Conservation (phyloP, 352 stramenopile species). For the Globisporangium recalcitrans region DNA sequence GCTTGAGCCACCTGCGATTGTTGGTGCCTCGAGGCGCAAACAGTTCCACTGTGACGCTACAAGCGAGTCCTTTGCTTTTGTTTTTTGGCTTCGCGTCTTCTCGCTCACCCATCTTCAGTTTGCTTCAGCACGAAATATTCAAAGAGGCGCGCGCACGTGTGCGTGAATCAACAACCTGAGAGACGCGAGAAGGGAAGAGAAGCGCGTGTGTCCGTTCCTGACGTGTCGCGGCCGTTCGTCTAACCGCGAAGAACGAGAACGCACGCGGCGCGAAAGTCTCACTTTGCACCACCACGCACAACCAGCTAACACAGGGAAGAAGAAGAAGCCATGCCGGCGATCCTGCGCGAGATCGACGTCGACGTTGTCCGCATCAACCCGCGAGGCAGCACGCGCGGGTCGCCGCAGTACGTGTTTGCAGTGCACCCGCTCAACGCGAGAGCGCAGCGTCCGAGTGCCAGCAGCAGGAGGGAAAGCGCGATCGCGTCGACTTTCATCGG, state of each 20-base stretch:
- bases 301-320: not conserved
- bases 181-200: not conserved
- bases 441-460: not conserved
- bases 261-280: not conserved
- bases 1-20: not conserved
- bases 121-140: not conserved
- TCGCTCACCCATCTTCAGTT: not conserved
- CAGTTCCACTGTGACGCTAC: too few species aligned
- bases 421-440: slow-evolving; percentile 22
- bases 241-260: not conserved
- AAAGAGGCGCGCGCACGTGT: not conserved
- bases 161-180: not conserved
- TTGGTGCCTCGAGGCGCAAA: not conserved
- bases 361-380: slow-evolving; percentile 31
- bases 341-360: slow-evolving; percentile 47
- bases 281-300: not conserved
- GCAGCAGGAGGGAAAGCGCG: not conserved
- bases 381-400: slow-evolving; percentile 2
- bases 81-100: not conserved
- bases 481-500: slow-evolving; percentile 10
- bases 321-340: slow-evolving; percentile 26
- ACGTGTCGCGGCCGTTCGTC: not conserved
- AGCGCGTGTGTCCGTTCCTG: not conserved
- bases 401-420: slow-evolving; percentile 48
- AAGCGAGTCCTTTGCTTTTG: not conserved